Percentiles rank a stretch among this genome's conserved stretches.
phyloP scores from a whole-genome alignment of 495 filamentous ascomycete species.

The Friedmanniomyces endolithicus region DNA sequence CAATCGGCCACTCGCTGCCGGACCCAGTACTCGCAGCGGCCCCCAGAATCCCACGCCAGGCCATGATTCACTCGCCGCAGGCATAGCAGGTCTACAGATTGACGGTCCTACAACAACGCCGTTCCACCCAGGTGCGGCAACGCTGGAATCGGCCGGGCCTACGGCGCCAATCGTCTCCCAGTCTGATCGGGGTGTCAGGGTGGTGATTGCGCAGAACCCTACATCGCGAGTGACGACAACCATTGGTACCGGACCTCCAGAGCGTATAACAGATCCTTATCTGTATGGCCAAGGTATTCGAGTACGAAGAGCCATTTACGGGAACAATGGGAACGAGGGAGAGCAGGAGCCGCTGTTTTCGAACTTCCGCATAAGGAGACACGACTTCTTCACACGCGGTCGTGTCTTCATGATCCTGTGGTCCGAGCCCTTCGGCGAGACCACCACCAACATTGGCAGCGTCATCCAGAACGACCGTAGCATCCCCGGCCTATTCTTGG shows the following conservation, averaged over 20 bases:
- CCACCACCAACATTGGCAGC: constrained; percentile 7
- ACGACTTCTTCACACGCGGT: constrained; percentile 1
- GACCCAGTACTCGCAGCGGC: too few relatives aligned
- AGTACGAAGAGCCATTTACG: background rate
- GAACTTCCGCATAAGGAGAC: background rate
- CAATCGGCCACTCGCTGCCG: too few relatives aligned
- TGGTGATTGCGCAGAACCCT: background rate
- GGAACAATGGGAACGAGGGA: background rate
- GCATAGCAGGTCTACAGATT: too few relatives aligned
- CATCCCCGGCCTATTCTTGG: background rate
- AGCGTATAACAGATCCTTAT: background rate
- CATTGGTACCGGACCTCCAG: background rate
- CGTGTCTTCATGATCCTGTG: constrained; percentile 12
- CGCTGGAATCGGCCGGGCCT: too few relatives aligned
- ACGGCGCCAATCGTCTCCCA: too few relatives aligned
- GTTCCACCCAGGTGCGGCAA: too few relatives aligned
- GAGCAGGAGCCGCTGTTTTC: constrained; percentile 5
- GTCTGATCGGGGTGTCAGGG: background rate
- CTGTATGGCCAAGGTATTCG: background rate
- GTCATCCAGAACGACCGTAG: background rate
- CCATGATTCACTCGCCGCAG: too few relatives aligned
- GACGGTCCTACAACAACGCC: too few relatives aligned
- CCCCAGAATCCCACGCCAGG: too few relatives aligned
- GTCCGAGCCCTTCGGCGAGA: constrained; percentile 22
- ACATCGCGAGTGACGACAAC: background rate